Base-by-base conservation (phyloP, 2,329 filamentous ascomycete genomes). In the Pestalotiopsis sp. region DNA sequence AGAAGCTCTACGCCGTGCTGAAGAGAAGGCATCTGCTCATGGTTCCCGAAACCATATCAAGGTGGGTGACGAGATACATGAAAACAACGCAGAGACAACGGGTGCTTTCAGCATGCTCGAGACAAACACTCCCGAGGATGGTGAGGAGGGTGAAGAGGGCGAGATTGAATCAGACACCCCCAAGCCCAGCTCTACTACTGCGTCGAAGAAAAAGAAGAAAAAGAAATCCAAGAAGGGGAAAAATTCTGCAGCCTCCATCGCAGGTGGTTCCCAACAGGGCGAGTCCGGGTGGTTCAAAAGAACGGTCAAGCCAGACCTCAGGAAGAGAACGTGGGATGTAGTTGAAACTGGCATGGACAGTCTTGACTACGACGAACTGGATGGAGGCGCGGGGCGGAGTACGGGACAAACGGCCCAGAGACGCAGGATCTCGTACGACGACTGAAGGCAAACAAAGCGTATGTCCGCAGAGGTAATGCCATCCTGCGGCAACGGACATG, bases 241-340 rank as follows among this genome's bases (percentile, higher is more conserved):
- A 24, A 30, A 65, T 20, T 26, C 55, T 66, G 10, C 52, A 20
- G 52, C 14, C 14, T 35, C 35, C 11, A 24, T 30, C 13, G n/a
- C 63, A 7, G n/a, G 52, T 3, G 14, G 52, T 17, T 35, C 55
- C 14, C 68, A 67, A 39, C 39, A 44, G 22, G 63, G 63, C 57
- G 68, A 69, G 11, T 20, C 39, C 2, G 65, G 68, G 6, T 69
- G 68, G 68, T 69, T 69, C 62, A 69, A 69, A 59, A 67, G 66
- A 59, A 68, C 66, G 20, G 52, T 67, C 56, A 89, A 89, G 73
- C 86, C 86, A 1, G 89, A 91, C 73, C 75, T 91, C 70, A 84
- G 89, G 61, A 91, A 91, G 79, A 84, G 89, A 55, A 91, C 89
- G 0, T 91, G 89, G 89, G 89, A 91, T 71, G 81, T 89, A 20